Evolutionary conservation across 306 rosid genomes (phyloP).

Genomic region (Glycine tomentella): DNA sequence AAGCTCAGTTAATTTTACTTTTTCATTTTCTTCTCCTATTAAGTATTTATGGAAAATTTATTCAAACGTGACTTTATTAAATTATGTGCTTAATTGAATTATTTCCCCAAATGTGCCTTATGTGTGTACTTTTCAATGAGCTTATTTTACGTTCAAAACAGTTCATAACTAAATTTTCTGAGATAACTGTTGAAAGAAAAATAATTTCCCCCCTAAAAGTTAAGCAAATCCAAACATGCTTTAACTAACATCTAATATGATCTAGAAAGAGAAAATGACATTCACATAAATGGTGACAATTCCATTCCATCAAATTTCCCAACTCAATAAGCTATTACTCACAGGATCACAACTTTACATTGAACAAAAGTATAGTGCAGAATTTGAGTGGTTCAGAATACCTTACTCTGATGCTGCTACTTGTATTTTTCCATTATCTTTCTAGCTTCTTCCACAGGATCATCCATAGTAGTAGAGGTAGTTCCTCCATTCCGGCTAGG

Average conservation of each 20-base stretch:
- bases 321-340: slow-evolving; percentile 16
- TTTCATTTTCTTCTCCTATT: too few species aligned
- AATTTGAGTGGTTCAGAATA: slow-evolving; percentile 41
- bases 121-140: background rate
- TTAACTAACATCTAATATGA: background rate
- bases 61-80: too few species aligned
- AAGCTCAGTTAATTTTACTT: too few species aligned
- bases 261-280: slow-evolving; percentile 13
- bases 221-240: slow-evolving; percentile 18
- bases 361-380: slow-evolving; percentile 29
- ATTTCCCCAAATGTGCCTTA: background rate
- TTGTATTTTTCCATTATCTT: slow-evolving; percentile 98
- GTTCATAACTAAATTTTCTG: background rate
- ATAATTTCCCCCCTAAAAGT: background rate
- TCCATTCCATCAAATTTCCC: slow-evolving; percentile 11
- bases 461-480: slow-evolving; percentile 58
- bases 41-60: too few species aligned
- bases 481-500: slow-evolving; percentile 55
- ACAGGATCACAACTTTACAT: slow-evolving; percentile 39
- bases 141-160: background rate
- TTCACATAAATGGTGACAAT: slow-evolving; percentile 18
- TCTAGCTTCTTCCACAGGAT: slow-evolving; percentile 86
- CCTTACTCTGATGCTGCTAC: slow-evolving; percentile 54
- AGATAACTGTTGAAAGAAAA: background rate
- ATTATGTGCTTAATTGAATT: background rate